phyloP scores from a whole-genome alignment of 1,139 yeast genomes.

The Ogataea hybrid region DNA sequence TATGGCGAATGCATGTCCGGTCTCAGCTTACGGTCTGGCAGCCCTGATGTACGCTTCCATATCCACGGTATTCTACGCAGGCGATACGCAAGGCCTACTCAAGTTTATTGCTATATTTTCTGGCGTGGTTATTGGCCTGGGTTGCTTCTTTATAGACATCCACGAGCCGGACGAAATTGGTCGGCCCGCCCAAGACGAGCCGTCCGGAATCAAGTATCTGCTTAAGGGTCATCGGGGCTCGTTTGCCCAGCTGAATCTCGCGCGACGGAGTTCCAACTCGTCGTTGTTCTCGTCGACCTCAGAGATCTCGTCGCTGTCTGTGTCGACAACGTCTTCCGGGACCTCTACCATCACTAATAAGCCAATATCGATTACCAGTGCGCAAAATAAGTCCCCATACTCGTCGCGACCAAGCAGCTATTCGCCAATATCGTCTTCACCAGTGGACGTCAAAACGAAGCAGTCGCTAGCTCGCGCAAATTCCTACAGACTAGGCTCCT shows the following conservation, averaged over 20 bases:
- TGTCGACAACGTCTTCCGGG: constrained; percentile 21
- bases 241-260: constrained; percentile 30
- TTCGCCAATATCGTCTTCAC: constrained; percentile 24
- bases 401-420: constrained; percentile 11
- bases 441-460: constrained; percentile 25
- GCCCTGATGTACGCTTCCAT: constrained; percentile 36
- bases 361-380: constrained; percentile 17
- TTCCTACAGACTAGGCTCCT: constrained; percentile 23
- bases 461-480: constrained; percentile 21
- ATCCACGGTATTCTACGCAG: constrained; percentile 43
- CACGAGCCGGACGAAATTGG: constrained; percentile 21
- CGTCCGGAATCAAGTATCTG: constrained; percentile 25
- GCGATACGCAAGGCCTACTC: constrained; percentile 40
- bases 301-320: constrained; percentile 20
- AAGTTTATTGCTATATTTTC: constrained; percentile 31
- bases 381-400: constrained; percentile 7
- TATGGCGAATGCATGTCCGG: constrained; percentile 60
- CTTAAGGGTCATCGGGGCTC: constrained; percentile 35
- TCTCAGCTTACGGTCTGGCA: constrained; percentile 53
- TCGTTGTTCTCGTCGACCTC: constrained; percentile 32
- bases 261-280: constrained; percentile 24
- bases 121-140: constrained; percentile 29
- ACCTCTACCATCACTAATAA: constrained; percentile 13
- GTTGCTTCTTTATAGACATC: constrained; percentile 30
- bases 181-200: constrained; percentile 14